A percentile compares a stretch with the other conserved stretches of the same genome.
Conservation (phyloP, 2,329 filamentous ascomycete species). For the Microdochium trichocladiopsis region DNA sequence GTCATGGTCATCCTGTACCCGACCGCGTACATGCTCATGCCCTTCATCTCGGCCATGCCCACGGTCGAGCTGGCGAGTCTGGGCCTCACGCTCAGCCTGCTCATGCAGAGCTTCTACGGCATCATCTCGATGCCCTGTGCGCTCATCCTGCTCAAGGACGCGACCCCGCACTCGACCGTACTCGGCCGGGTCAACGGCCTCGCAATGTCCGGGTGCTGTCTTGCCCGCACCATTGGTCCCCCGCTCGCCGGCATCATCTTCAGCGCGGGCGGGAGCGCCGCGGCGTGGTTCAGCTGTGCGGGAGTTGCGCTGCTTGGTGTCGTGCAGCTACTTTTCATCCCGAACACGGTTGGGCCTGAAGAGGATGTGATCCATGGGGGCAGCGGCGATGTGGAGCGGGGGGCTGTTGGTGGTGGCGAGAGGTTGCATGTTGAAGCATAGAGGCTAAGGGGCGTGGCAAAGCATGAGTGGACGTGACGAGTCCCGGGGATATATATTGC, state of each 20-base stretch:
- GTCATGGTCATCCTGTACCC: slow-evolving; percentile 60
- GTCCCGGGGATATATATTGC: too few relatives aligned
- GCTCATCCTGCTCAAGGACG: slow-evolving; percentile 67
- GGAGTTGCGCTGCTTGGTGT: slow-evolving; percentile 18
- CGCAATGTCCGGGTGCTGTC: slow-evolving; percentile 65
- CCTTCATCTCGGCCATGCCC: slow-evolving; percentile 57
- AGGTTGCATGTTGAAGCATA: too few relatives aligned
- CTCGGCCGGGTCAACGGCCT: slow-evolving; percentile 67
- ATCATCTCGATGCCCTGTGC: slow-evolving; percentile 63
- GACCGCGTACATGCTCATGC: slow-evolving; percentile 60
- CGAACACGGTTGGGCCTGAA: slow-evolving; percentile 7
- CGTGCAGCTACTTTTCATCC: slow-evolving; percentile 22
- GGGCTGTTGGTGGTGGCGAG: neutral
- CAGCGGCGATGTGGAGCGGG: neutral
- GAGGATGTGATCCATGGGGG: neutral
- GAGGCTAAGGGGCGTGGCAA: too few relatives aligned
- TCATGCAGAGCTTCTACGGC: slow-evolving; percentile 59
- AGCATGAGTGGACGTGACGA: too few relatives aligned
- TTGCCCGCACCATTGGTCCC: slow-evolving; percentile 62
- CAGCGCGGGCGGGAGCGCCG: slow-evolving; percentile 43
- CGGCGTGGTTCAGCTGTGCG: slow-evolving; percentile 31
- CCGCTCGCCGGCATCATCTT: slow-evolving; percentile 64
- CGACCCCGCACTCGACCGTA: slow-evolving; percentile 52
- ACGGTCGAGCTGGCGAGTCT: slow-evolving; percentile 38
- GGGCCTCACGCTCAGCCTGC: slow-evolving; percentile 59